These are phyloP conservation scores for Aureobasidium sp. DNA, from an alignment of 2,329 filamentous ascomycete genomes.

Conservation along the genomic window DNA sequence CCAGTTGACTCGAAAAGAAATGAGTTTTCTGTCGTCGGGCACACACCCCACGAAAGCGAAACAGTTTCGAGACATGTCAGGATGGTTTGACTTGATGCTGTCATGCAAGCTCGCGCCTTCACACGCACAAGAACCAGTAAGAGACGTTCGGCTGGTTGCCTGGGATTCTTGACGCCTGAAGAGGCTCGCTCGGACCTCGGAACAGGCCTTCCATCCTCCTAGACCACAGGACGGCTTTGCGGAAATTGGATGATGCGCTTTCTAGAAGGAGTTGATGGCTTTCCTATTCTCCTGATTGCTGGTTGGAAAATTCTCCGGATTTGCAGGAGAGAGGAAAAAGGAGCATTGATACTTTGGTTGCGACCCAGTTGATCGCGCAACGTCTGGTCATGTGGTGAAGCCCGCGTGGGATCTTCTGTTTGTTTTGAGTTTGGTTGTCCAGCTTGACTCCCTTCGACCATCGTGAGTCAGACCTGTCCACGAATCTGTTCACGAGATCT, in stretches of 20 bases:
- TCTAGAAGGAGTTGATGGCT: background rate
- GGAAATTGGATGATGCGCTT: constrained; percentile 5
- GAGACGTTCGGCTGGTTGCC: constrained; percentile 1
- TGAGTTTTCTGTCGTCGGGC: background rate
- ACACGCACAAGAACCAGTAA: background rate
- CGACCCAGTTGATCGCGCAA: constrained; percentile 5
- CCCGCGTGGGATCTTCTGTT: background rate
- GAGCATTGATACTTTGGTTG: constrained; percentile 8
- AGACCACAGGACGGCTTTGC: background rate
- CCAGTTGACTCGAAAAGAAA: constrained; percentile 3
- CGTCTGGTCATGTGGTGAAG: constrained; percentile 1
- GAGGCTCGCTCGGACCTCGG: background rate
- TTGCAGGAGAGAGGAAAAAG: background rate
- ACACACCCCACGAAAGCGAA: background rate
- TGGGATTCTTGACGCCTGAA: constrained; percentile 1
- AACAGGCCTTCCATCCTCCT: background rate
- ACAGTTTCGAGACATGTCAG: background rate
- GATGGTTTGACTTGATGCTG: background rate
- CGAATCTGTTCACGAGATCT: background rate
- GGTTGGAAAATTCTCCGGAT: background rate
- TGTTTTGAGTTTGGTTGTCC: constrained; percentile 5
- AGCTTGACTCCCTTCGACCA: background rate
- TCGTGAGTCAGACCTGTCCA: background rate
- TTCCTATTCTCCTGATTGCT: background rate
- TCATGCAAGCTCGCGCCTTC: background rate